Conservation (phyloP, 2,329 filamentous ascomycete genomes). For the Claviceps sp. region DNA sequence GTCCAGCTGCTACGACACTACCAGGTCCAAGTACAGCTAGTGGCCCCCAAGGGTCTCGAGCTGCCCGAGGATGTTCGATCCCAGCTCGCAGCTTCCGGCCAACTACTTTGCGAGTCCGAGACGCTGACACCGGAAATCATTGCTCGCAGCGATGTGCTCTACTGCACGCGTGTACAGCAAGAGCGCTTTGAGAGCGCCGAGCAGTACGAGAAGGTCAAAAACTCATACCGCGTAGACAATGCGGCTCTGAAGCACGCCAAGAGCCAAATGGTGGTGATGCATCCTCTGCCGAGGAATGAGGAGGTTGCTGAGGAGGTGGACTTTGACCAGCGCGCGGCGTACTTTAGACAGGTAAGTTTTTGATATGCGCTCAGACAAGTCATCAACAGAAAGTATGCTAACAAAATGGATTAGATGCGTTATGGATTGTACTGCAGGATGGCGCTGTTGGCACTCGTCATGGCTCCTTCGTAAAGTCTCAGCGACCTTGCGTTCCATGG, state of each 20-base stretch:
- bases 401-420: conserved; percentile 54
- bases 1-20: conserved; percentile 92
- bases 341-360: conserved; percentile 90
- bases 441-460: conserved; percentile 87
- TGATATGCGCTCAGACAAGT: background rate
- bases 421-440: conserved; percentile 97
- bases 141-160: conserved; percentile 77
- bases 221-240: conserved; percentile 82
- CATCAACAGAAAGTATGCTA: background rate
- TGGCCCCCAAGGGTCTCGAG: conserved; percentile 65
- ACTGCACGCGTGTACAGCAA: conserved; percentile 94
- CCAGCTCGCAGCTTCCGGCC: conserved; percentile 57
- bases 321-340: conserved; percentile 90
- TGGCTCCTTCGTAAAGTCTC: conserved; percentile 31
- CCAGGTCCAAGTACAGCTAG: conserved; percentile 85
- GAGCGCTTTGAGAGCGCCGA: conserved; percentile 76
- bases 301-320: conserved; percentile 95
- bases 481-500: background rate
- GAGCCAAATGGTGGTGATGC: conserved; percentile 85
- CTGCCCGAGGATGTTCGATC: conserved; percentile 65
- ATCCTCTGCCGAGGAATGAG: conserved; percentile 84
- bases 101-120: conserved; percentile 63
- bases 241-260: conserved; percentile 83
- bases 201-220: conserved; percentile 79
- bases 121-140: conserved; percentile 78